These are phyloP conservation scores for Rhodotorula paludigena DNA, from an alignment of 768 basidiomycete species.

Conservation along the genomic window DNA sequence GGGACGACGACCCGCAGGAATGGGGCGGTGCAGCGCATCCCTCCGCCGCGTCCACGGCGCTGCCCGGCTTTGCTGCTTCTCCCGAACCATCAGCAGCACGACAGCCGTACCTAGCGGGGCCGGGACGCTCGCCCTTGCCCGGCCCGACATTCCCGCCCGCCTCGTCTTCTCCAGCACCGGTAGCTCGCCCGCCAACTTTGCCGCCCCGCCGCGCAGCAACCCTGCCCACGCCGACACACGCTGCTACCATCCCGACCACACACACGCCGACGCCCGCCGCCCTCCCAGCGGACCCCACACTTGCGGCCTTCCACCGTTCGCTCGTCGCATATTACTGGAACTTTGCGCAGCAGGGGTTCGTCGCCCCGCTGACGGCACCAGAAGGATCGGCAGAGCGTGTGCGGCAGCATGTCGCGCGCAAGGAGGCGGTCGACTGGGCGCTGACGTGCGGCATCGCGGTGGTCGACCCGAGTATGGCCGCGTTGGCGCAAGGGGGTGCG, in stretches of 20 bases:
- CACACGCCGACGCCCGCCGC: neutral
- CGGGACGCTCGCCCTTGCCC: too few relatives aligned
- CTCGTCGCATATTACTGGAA: constrained; percentile 34
- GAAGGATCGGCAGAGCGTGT: neutral
- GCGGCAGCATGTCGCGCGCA: constrained; percentile 15
- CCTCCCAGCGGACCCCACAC: neutral
- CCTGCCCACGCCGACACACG: neutral
- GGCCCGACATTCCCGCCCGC: too few relatives aligned
- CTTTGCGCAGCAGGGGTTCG: constrained; percentile 22
- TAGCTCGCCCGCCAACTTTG: neutral
- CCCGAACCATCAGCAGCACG: too few relatives aligned
- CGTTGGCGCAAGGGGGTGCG: too few relatives aligned
- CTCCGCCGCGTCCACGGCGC: too few relatives aligned
- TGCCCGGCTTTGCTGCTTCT: too few relatives aligned
- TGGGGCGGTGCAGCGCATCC: too few relatives aligned
- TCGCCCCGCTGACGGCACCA: constrained; percentile 5
- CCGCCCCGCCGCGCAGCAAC: neutral
- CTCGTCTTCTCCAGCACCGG: too few relatives aligned
- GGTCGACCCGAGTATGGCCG: neutral
- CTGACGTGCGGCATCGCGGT: constrained; percentile 10
- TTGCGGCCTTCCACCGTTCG: constrained; percentile 14
- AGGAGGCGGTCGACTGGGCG: constrained; percentile 32
- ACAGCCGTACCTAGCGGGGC: too few relatives aligned
- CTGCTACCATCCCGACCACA: too few relatives aligned
- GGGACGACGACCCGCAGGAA: too few relatives aligned